phyloP scores from a whole-genome alignment of 2,329 filamentous ascomycete genomes.

The Ramichloridium luteum region DNA sequence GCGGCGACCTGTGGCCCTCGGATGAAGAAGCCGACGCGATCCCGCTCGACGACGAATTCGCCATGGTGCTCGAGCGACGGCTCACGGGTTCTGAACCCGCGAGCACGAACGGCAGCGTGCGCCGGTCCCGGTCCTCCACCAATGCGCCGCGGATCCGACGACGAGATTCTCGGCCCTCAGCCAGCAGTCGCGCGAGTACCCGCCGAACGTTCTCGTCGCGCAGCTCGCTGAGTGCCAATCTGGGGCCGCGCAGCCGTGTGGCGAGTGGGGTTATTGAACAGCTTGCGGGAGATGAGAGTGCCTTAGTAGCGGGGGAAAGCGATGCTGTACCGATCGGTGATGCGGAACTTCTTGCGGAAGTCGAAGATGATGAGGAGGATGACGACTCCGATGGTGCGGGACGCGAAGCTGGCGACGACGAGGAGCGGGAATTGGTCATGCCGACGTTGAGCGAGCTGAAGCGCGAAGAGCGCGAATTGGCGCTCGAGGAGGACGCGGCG shows the following conservation, averaged over 20 bases:
- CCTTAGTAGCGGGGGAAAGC: no score
- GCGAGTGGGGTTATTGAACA: slow-evolving; percentile 1
- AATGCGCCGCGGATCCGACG: no score
- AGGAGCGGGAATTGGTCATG: slow-evolving; percentile 17
- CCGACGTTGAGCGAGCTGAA: slow-evolving; percentile 44
- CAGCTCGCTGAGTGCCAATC: slow-evolving; percentile 10
- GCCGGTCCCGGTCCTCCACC: no score
- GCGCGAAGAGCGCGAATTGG: slow-evolving; percentile 44
- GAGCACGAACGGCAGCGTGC: slow-evolving; percentile 6
- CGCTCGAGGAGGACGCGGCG: slow-evolving; percentile 43
- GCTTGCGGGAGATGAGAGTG: no score
- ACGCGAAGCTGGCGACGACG: not conserved
- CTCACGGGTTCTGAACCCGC: slow-evolving; percentile 26
- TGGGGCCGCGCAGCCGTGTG: not conserved
- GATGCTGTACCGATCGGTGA: no score
- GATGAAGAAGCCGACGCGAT: slow-evolving; percentile 79
- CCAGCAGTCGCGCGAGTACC: slow-evolving; percentile 15
- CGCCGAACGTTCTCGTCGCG: slow-evolving; percentile 15
- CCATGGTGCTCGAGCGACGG: slow-evolving; percentile 64
- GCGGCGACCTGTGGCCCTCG: slow-evolving; percentile 83
- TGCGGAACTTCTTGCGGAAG: not conserved
- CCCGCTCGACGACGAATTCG: slow-evolving; percentile 86
- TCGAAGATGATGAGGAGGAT: slow-evolving; percentile 3
- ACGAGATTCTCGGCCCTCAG: not conserved
- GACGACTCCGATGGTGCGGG: no score